Percentiles rank a stretch among this genome's conserved stretches.
These are phyloP conservation scores for Boletus calvinii DNA, from an alignment of 1,284 basidiomycete genomes.

Conservation along the genomic window DNA sequence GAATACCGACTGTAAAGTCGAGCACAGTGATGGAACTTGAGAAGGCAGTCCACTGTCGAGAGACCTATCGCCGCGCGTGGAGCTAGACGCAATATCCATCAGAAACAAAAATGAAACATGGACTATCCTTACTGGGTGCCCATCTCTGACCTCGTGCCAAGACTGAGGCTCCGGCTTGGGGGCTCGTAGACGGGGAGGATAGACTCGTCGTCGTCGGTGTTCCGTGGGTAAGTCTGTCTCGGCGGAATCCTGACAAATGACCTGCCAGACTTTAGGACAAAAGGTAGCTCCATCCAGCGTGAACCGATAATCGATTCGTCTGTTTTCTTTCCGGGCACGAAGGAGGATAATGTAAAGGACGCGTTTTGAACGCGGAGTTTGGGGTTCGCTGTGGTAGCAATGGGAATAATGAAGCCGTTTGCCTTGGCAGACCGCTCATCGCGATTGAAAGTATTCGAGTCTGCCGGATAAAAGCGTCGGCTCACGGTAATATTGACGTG, in stretches of 20 bases:
- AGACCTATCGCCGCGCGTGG: constrained; percentile 5
- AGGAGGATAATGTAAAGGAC: neutral
- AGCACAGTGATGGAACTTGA: neutral
- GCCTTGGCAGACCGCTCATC: no score
- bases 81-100: constrained; percentile 8
- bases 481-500: neutral
- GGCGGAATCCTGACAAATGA: constrained; percentile 22
- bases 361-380: neutral
- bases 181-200: constrained; percentile 27
- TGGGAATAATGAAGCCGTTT: neutral
- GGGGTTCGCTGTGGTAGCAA: neutral
- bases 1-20: constrained; percentile 15
- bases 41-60: constrained; percentile 10
- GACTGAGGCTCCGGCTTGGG: neutral
- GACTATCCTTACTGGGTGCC: constrained; percentile 8
- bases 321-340: neutral
- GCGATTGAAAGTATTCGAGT: neutral
- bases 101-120: constrained; percentile 2
- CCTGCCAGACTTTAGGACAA: constrained; percentile 25
- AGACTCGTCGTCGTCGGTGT: constrained; percentile 12
- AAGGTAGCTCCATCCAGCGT: constrained; percentile 19
- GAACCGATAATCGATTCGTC: neutral
- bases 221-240: neutral
- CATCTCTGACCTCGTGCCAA: neutral
- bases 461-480: neutral